Conservation (phyloP, 805 yeast species). For the Yamadazyma olivae region DNA sequence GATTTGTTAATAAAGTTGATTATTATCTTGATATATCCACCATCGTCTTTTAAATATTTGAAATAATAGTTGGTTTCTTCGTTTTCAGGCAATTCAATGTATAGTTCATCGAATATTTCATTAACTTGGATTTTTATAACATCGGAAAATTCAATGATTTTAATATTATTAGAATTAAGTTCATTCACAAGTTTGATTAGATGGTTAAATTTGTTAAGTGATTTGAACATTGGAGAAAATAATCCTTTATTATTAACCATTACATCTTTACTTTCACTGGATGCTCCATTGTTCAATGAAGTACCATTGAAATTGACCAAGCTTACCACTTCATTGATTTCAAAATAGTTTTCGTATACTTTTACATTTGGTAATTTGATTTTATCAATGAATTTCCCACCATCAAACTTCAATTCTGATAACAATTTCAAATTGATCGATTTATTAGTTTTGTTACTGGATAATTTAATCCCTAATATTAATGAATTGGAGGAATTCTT, state of each 20-base stretch:
- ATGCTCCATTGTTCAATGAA: constrained; percentile 11
- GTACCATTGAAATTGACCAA: constrained; percentile 16
- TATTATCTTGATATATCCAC: constrained; percentile 12
- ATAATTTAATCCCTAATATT: constrained; percentile 27
- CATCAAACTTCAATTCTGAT: constrained; percentile 20
- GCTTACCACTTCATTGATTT: constrained; percentile 25
- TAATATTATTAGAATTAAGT: constrained; percentile 23
- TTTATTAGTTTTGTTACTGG: constrained; percentile 16
- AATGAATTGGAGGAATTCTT: constrained; percentile 30
- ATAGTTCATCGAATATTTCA: constrained; percentile 16
- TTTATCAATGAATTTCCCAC: constrained; percentile 17
- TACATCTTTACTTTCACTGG: not conserved
- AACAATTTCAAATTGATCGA: constrained; percentile 9
- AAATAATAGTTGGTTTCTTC: constrained; percentile 9
- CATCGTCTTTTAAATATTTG: constrained; percentile 9
- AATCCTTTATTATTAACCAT: constrained; percentile 8
- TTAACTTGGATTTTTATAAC: constrained; percentile 29
- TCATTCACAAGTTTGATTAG: constrained; percentile 33
- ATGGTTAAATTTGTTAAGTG: constrained; percentile 27
- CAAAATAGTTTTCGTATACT: constrained; percentile 20
- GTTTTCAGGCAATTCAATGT: constrained; percentile 18
- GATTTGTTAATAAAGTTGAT: constrained; percentile 14
- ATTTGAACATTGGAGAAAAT: constrained; percentile 24
- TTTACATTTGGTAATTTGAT: constrained; percentile 18
- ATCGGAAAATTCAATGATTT: constrained; percentile 25